Percentiles rank a stretch among this genome's conserved stretches.
Conservation (phyloP, 2,329 filamentous ascomycete genomes). For the Fusarium sp. region DNA sequence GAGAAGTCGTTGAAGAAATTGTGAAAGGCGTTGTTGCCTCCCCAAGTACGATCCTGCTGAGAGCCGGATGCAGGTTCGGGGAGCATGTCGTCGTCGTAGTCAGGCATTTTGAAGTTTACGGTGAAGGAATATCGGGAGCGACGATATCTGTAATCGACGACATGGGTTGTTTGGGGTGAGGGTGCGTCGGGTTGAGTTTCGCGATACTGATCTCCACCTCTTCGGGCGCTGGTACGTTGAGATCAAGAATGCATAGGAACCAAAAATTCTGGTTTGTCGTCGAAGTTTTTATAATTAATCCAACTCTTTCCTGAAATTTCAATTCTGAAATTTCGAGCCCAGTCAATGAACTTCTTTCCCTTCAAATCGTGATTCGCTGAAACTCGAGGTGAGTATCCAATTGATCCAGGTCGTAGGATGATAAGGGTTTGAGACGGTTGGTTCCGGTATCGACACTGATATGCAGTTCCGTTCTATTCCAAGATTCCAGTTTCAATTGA, state of each 20-base stretch:
- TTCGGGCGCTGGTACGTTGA: conserved; percentile 19
- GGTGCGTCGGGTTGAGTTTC: conserved; percentile 31
- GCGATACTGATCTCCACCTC: conserved; percentile 36
- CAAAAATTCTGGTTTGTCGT: conserved; percentile 8
- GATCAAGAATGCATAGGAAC: conserved; percentile 28
- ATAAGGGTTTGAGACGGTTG: background rate
- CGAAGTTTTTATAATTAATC: background rate
- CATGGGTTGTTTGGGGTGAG: conserved; percentile 42
- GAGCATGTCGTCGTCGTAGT: conserved; percentile 55
- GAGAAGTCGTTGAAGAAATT: conserved; percentile 79
- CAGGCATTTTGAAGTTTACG: conserved; percentile 48
- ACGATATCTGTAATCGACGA: conserved; percentile 43
- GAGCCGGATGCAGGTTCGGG: conserved; percentile 56
- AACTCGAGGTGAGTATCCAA: background rate
- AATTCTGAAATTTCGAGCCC: background rate
- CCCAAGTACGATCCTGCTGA: conserved; percentile 60
- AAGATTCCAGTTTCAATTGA: conserved; percentile 5
- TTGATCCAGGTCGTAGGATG: conserved; percentile 4
- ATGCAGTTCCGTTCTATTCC: conserved; percentile 3
- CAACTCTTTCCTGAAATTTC: background rate
- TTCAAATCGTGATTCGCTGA: background rate
- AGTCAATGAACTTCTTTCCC: conserved; percentile 15
- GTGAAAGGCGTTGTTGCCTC: conserved; percentile 77
- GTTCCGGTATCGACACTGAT: background rate
- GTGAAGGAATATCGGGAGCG: conserved; percentile 42